Conservation (phyloP, 768 basidiomycete genomes). For the Melanogaster broomeanus region DNA sequence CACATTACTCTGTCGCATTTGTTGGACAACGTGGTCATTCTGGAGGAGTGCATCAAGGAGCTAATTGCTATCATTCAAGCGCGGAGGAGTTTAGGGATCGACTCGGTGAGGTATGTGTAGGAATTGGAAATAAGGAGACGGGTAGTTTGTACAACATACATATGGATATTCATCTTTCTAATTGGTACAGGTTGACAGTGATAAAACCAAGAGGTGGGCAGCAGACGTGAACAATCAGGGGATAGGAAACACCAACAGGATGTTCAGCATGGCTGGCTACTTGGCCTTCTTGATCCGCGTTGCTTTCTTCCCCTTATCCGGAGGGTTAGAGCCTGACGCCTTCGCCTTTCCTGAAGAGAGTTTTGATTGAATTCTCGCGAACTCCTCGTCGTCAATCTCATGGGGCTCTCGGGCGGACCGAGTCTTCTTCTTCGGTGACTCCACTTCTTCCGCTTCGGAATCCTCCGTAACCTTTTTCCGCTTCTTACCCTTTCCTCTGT, state of each 20-base stretch:
- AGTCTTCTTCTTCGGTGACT: constrained; percentile 53
- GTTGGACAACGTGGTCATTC: constrained; percentile 90
- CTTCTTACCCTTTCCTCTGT: constrained; percentile 53
- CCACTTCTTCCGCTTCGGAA: constrained; percentile 37
- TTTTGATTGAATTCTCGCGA: constrained; percentile 58
- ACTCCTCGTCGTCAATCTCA: constrained; percentile 68
- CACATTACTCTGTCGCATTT: constrained; percentile 78
- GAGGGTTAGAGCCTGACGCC: constrained; percentile 20
- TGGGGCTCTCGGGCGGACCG: constrained; percentile 43
- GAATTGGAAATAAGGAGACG: not conserved
- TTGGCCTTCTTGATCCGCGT: constrained; percentile 38
- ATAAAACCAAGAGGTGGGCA: not conserved
- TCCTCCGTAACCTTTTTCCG: constrained; percentile 44
- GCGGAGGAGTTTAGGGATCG: constrained; percentile 80
- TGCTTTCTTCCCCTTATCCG: constrained; percentile 28
- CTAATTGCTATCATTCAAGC: constrained; percentile 84
- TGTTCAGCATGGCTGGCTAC: constrained; percentile 12
- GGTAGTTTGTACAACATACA: constrained; percentile 10
- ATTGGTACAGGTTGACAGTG: not conserved
- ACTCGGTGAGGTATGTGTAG: constrained; percentile 75
- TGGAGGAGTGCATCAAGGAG: constrained; percentile 96
- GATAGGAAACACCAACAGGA: not conserved
- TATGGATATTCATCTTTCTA: not conserved
- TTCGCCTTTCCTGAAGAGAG: constrained; percentile 52
- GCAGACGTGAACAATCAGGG: constrained; percentile 3